Conservation (phyloP, 2,329 filamentous ascomycete species). For the Fusarium scirpi region DNA sequence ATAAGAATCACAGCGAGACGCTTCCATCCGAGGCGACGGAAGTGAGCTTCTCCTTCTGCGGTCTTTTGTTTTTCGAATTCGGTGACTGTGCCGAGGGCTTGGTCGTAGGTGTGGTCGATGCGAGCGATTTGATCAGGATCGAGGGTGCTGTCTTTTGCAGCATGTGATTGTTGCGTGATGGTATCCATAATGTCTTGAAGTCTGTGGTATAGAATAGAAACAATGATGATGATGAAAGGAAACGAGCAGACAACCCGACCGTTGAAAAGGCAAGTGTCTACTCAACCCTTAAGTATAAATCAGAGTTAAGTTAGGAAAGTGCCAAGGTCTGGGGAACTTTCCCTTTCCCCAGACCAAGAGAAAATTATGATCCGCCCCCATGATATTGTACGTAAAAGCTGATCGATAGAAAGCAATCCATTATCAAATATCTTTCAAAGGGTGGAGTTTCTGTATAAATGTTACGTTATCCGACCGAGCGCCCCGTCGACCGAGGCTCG, state of each 20-base stretch:
- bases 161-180: not conserved
- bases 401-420: conserved; percentile 13
- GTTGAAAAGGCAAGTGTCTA: not conserved
- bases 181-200: conserved; percentile 5
- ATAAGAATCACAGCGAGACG: conserved; percentile 43
- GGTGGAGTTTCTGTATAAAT: conserved; percentile 15
- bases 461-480: conserved; percentile 19
- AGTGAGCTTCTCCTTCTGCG: conserved; percentile 36
- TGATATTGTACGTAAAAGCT: conserved; percentile 26
- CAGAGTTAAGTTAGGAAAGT: rapidly evolving
- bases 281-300: not conserved
- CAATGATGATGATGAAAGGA: not conserved
- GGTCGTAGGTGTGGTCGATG: conserved; percentile 34
- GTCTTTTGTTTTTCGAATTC: conserved; percentile 45
- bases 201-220: not conserved
- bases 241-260: not conserved
- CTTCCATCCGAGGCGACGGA: conserved; percentile 43
- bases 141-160: conserved; percentile 1
- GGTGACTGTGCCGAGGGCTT: conserved; percentile 39
- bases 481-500: conserved; percentile 12
- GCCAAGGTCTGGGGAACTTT: conserved; percentile 28
- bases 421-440: conserved; percentile 12
- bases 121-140: conserved; percentile 16
- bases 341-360: not conserved
- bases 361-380: not conserved